Percentiles rank a stretch among this genome's conserved stretches.
These are phyloP conservation scores for Boletellus ananas DNA, from an alignment of 768 basidiomycete species.

Conservation along the genomic window DNA sequence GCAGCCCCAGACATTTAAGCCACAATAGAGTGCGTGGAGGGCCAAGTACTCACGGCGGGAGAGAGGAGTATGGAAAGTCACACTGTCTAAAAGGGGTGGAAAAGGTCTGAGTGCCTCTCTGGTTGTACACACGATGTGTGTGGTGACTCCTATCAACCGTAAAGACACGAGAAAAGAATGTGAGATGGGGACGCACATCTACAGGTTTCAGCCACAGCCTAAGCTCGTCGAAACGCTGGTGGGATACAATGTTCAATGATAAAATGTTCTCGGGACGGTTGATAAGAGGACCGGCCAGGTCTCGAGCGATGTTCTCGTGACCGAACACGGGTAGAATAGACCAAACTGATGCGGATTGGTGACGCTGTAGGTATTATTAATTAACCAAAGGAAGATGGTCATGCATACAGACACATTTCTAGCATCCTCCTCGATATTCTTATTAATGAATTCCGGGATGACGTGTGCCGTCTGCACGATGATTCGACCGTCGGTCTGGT, in stretches of 20 bases:
- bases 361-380: not conserved
- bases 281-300: not conserved
- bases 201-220: constrained; percentile 5
- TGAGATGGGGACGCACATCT: not conserved
- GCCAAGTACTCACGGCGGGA: not conserved
- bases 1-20: constrained; percentile 6
- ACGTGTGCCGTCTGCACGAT: not conserved
- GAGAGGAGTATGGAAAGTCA: not conserved
- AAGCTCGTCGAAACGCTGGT: not conserved
- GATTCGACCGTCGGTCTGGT: not conserved
- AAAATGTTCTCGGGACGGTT: constrained; percentile 1
- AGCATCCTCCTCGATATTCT: rapidly evolving
- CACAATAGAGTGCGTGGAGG: constrained; percentile 5
- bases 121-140: not conserved
- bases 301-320: rapidly evolving
- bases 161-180: not conserved
- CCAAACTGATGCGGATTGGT: not conserved
- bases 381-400: not conserved
- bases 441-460: not conserved
- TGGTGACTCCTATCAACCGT: not conserved
- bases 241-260: not conserved
- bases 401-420: not conserved
- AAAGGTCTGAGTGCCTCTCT: not conserved
- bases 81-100: not conserved
- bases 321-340: not conserved